phyloP scores from a whole-genome alignment of 2,329 filamentous ascomycete genomes.

The Epichloe gansuensis region DNA sequence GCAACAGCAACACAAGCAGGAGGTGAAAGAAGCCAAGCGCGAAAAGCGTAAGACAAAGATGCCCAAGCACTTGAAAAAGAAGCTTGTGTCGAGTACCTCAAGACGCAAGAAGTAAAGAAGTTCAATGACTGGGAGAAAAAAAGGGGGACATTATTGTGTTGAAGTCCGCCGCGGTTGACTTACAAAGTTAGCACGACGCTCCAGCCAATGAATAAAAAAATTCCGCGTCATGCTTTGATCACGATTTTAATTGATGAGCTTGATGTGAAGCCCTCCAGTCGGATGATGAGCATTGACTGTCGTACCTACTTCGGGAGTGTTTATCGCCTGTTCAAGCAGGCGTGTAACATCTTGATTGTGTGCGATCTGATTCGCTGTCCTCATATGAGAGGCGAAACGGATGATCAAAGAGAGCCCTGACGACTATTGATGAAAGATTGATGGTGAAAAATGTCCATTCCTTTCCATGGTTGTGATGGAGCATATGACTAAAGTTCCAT shows the following conservation, averaged over 20 bases:
- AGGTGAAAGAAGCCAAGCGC: conserved; percentile 89
- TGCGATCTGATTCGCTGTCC: conserved; percentile 4
- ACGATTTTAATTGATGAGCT: neutral
- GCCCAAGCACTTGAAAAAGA: conserved; percentile 93
- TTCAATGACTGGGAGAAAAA: conserved; percentile 2
- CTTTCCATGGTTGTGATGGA: too few species aligned
- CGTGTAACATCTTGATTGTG: conserved; percentile 27
- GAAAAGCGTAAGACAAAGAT: conserved; percentile 93
- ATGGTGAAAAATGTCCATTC: neutral
- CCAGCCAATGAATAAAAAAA: neutral
- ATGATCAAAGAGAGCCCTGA: conserved; percentile 43
- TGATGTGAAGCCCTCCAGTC: conserved; percentile 16
- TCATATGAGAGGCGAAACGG: neutral
- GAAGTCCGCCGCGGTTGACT: neutral
- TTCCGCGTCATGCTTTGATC: neutral
- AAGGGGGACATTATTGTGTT: conserved; percentile 1
- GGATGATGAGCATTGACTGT: conserved; percentile 35
- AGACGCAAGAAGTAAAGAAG: conserved; percentile 48
- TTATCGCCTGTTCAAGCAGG: conserved; percentile 10
- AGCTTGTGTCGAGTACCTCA: conserved; percentile 52
- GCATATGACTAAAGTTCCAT: too few species aligned
- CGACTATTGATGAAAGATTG: conserved; percentile 11
- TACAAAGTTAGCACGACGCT: too few species aligned
- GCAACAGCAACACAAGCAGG: conserved; percentile 58
- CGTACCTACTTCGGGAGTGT: conserved; percentile 17